Evolutionary conservation across 257 asterid genomes (phyloP), one percentile per base, ranked within the genome.

Genomic region (Jasminum sambac): DNA sequence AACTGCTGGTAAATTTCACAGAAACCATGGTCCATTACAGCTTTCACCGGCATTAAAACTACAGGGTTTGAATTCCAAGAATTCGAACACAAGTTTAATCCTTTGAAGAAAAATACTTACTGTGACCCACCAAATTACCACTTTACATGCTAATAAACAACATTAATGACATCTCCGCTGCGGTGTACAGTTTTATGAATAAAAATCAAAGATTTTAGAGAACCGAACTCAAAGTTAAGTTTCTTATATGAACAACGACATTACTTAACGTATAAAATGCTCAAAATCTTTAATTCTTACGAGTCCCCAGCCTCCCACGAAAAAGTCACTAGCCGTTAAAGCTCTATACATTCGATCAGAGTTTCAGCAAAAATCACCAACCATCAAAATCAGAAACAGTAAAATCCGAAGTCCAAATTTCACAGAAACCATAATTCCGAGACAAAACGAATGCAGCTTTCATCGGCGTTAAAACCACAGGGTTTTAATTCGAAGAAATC

Each of bases 51-150:
- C 67, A 43, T 40, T 5, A 40, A 64, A 25, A 50, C 12, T 76
- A 42, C 10, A 30, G 37, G 63, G 69, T 64, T 55, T 38, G 25
- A 30, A 69, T 48, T 71, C 55, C 63, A 26, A 55, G 67, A 39
- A 73, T 70, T 74, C 61, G 71, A 80, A 80, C 87, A 84, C 88
- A 77, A 82, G 40, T 77, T 78, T 44, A 25, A 79, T 10, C 13
- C 61, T 13, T 8, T 12, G 17, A 80, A 66, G 72, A 81, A 70
- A 37, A 67, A 64, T 44, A 74, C n/a, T n/a, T n/a, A n/a, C n/a
- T n/a, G 25, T 19, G 64, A 63, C 7, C 75, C 69, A 65, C 23
- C 69, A 11, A 64, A 36, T 37, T n/a, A 50, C 30, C 9, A 70
- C 60, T 64, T 39, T 41, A 0, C 39, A 36, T 59, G 16, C 73